Percentiles rank a stretch among this genome's conserved stretches.
phyloP scores from a whole-genome alignment of 257 asterid genomes.

The Solanum tarapatanum region DNA sequence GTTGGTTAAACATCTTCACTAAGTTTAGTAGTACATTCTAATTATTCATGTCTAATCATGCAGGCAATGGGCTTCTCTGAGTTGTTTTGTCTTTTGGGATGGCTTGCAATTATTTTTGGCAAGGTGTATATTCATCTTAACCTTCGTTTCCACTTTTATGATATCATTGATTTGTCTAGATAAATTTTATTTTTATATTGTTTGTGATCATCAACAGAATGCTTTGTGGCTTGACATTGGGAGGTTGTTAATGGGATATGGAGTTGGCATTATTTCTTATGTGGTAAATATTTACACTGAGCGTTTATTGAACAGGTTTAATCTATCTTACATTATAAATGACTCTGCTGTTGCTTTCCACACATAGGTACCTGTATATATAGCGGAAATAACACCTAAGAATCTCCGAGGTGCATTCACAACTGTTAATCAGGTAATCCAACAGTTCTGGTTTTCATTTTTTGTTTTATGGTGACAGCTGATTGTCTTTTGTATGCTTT shows the following conservation, averaged over 20 bases:
- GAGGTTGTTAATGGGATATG: constrained; percentile 63
- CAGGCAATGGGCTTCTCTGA: constrained; percentile 84
- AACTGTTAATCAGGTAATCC: constrained; percentile 65
- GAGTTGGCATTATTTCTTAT: constrained; percentile 71
- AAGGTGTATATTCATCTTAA: constrained; percentile 28
- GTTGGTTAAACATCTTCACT: neutral
- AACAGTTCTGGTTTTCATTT: neutral
- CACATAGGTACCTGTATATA: constrained; percentile 72
- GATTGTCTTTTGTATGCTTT: neutral
- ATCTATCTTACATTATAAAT: neutral
- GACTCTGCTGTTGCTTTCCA: constrained; percentile 7
- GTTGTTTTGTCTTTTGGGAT: constrained; percentile 50
- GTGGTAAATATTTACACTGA: constrained; percentile 31
- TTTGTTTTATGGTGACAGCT: neutral
- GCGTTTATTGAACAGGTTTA: neutral
- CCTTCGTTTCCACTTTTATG: neutral
- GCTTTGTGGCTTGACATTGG: constrained; percentile 75
- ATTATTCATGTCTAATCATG: constrained; percentile 4
- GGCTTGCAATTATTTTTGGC: constrained; percentile 61
- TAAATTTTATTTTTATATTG: neutral
- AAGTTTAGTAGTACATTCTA: neutral
- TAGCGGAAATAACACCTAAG: constrained; percentile 87
- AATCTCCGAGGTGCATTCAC: constrained; percentile 80
- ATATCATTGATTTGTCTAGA: neutral
- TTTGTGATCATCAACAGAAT: constrained; percentile 29